Evolutionary conservation across 768 basidiomycete genomes (phyloP), one percentile per base, ranked within the genome.

Genomic region (Lenzites betulinus): DNA sequence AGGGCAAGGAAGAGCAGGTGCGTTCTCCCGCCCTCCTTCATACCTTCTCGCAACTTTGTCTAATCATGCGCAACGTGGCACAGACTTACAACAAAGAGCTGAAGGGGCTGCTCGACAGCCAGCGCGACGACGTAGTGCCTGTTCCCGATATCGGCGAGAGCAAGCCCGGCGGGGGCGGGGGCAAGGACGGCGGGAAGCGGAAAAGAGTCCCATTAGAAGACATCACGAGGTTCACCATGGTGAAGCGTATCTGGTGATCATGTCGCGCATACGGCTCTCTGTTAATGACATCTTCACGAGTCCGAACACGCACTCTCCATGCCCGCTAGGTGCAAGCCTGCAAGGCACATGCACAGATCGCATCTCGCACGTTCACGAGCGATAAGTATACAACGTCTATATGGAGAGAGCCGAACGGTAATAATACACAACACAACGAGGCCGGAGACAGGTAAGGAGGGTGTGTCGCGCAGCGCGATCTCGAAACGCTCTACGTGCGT

Each of bases 221-320:
- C 69, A 81, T 98, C 50, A 96, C 93, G 35, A 75, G 95, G 56
- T 98, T 91, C 78, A 96, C 94, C 20, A 98, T 98, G 95, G 90
- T 96, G 47, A 96, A 96, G 70, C 81, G 92, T 53, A 95, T 96
- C 46, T 95, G 84, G 84, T 88, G 64, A 51, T 20, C 36, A 38
- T 9, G 7, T 39, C 12, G 18, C 25, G 51, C 33, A 7, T 46
- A 15, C 22, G 15, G 22, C 22, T 6, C 22, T 22, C 23, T 23
- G 28, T 30, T 3, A n/a, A 8, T 9, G 11, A 12, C 30, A 33
- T 33, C 28, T 28, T 30, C 25, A 48, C 28, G 47, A 28, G 47
- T 18, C 15, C 15, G 38, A 39, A 18, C 38, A 39, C 18, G 11
- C 38, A 39, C 38, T 3, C 11, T 4, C 15, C 38, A 39, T 8